Evolutionary conservation across 768 basidiomycete species (phyloP).

Genomic region (Kwoniella europaea): DNA sequence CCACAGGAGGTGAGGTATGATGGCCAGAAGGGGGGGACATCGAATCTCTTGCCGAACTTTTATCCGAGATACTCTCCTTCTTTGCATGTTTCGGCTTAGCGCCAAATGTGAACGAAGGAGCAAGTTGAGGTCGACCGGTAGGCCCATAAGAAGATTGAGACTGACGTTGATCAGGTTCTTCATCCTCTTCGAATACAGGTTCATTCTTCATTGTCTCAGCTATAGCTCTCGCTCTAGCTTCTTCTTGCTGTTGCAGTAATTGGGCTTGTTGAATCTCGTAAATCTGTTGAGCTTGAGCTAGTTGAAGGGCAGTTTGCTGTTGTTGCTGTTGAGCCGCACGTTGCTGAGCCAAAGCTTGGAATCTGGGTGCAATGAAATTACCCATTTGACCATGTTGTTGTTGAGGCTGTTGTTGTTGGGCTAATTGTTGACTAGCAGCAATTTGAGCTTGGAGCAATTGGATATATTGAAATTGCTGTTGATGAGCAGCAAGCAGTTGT

Average conservation of each 20-base stretch:
- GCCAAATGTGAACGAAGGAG: slow-evolving; percentile 91
- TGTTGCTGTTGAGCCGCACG: slow-evolving; percentile 41
- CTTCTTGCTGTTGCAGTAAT: slow-evolving; percentile 26
- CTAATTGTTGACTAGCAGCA: slow-evolving; percentile 59
- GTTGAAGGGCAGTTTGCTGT: slow-evolving; percentile 62
- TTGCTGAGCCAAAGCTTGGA: slow-evolving; percentile 73
- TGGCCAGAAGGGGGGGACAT: slow-evolving; percentile 23
- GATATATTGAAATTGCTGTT: slow-evolving; percentile 50
- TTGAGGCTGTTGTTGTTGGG: slow-evolving; percentile 62
- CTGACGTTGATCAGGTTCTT: slow-evolving; percentile 40
- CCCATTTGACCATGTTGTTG: slow-evolving; percentile 62
- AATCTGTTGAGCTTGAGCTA: slow-evolving; percentile 55
- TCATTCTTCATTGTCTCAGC: slow-evolving; percentile 34
- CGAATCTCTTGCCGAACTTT: slow-evolving; percentile 16
- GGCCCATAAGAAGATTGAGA: slow-evolving; percentile 55
- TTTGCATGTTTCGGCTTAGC: slow-evolving; percentile 61
- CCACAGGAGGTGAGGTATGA: slow-evolving; percentile 23
- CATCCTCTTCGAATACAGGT: slow-evolving; percentile 52
- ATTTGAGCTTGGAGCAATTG: slow-evolving; percentile 70
- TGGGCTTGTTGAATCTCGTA: slow-evolving; percentile 47
- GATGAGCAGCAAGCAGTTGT: slow-evolving; percentile 47
- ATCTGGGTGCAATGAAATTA: slow-evolving; percentile 85
- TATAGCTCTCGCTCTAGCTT: slow-evolving; percentile 27
- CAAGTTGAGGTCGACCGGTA: slow-evolving; percentile 82
- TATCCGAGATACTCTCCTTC: slow-evolving; percentile 38